These are phyloP conservation scores for Pyrus pyrifolia DNA, from an alignment of 306 rosid genomes.

Conservation along the genomic window DNA sequence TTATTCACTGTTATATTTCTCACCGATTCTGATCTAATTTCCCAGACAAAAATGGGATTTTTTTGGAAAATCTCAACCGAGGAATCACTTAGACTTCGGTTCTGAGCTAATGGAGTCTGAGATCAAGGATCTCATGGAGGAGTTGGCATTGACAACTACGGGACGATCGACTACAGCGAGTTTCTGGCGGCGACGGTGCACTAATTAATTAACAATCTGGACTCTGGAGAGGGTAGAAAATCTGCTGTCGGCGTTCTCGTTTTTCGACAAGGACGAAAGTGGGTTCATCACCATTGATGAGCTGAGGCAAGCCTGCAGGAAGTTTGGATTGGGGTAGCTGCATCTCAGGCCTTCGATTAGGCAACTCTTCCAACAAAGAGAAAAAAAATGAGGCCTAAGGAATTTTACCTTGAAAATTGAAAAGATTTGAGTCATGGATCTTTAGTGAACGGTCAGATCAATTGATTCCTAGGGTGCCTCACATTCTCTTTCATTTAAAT, in stretches of 20 bases:
- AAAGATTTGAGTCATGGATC: no score
- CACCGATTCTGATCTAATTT: no score
- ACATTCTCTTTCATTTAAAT: no score
- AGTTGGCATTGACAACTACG: slow-evolving; percentile 40
- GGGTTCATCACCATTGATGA: slow-evolving; percentile 45
- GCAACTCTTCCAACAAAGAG: no score
- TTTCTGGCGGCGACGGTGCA: slow-evolving; percentile 49
- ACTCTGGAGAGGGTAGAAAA: slow-evolving; percentile 39
- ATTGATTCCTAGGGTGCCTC: no score
- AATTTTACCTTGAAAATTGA: no score
- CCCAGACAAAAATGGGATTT: no score
- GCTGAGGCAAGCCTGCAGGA: slow-evolving; percentile 38
- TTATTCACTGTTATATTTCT: no score
- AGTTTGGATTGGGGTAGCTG: slow-evolving; percentile 17
- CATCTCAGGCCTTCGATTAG: no score
- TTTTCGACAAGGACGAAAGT: slow-evolving; percentile 46
- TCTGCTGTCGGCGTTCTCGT: slow-evolving; percentile 35
- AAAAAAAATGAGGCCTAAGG: no score
- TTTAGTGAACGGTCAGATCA: no score
- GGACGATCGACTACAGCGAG: slow-evolving; percentile 42
- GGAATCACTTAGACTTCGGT: slow-evolving; percentile 1
- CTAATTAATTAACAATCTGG: slow-evolving; percentile 3
- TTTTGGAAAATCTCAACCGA: no score
- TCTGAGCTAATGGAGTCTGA: slow-evolving; percentile 48
- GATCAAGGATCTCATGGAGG: slow-evolving; percentile 44